Percentiles rank a stretch among this genome's conserved stretches.
Evolutionary conservation across 108 stramenopile genomes (phyloP).

Genomic region (Cyclotella choctawhatcheeana): DNA sequence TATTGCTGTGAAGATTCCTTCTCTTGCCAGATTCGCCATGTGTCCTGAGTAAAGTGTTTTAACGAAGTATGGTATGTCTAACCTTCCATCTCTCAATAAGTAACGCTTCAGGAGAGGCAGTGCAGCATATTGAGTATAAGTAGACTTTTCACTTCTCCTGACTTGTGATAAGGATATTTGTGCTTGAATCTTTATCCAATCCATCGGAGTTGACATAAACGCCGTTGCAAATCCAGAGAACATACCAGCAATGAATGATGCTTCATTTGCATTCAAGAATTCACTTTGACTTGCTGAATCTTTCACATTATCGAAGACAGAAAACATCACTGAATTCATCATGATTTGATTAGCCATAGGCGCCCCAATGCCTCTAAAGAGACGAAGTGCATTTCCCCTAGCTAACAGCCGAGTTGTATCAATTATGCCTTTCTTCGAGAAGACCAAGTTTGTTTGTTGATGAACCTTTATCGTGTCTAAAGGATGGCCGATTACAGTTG

Average conservation of each 20-base stretch:
- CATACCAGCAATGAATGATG: slow-evolving; percentile 44
- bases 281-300: slow-evolving; percentile 14
- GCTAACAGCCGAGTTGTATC: slow-evolving; percentile 7
- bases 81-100: not conserved
- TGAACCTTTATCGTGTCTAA: slow-evolving; percentile 63
- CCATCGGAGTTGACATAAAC: slow-evolving; percentile 51
- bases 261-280: slow-evolving; percentile 3
- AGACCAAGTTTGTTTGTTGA: slow-evolving; percentile 46
- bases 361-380: not conserved
- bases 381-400: not conserved
- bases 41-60: slow-evolving; percentile 48
- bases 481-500: slow-evolving; percentile 59
- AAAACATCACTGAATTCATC: not conserved
- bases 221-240: slow-evolving; percentile 61
- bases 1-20: slow-evolving; percentile 61
- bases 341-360: not conserved
- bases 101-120: not conserved
- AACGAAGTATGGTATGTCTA: not conserved
- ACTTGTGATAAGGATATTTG: slow-evolving; percentile 27
- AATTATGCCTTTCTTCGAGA: slow-evolving; percentile 34
- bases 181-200: slow-evolving; percentile 57
- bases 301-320: slow-evolving; percentile 43
- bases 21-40: slow-evolving; percentile 45
- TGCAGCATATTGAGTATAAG: not conserved
- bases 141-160: not conserved